These are phyloP conservation scores for Talaromyces sp. DNA, from an alignment of 2,329 filamentous ascomycete species.

Conservation along the genomic window DNA sequence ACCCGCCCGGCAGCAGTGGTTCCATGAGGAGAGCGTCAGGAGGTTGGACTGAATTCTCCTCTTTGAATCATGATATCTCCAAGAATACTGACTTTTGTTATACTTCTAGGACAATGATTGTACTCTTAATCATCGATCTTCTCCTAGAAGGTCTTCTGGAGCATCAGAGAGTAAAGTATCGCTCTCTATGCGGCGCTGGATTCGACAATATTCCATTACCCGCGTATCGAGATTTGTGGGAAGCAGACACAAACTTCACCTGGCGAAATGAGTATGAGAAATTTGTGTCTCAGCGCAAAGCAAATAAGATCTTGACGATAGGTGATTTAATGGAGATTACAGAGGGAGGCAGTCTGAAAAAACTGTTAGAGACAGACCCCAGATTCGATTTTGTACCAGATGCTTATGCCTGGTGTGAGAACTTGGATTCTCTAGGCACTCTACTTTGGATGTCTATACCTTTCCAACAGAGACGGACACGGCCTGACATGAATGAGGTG, in stretches of 20 bases:
- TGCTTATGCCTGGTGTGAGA: conserved; percentile 16
- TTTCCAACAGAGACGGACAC: conserved; percentile 13
- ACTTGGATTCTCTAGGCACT: conserved; percentile 15
- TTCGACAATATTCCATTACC: conserved; percentile 13
- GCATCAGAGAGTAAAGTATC: not conserved
- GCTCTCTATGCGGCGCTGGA: not conserved
- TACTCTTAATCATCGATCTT: conserved; percentile 14
- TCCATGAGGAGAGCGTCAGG: conserved; percentile 15
- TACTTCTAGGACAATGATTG: conserved; percentile 9
- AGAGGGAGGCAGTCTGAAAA: not conserved
- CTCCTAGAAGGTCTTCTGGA: conserved; percentile 16
- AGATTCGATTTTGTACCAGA: conserved; percentile 11
- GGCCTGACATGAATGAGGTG: conserved; percentile 7
- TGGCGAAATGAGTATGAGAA: conserved; percentile 17
- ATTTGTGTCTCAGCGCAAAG: conserved; percentile 1
- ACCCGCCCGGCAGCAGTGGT: conserved; percentile 10
- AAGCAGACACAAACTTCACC: conserved; percentile 12
- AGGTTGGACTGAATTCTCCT: conserved; percentile 2
- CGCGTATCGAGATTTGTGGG: conserved; percentile 16
- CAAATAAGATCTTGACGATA: conserved; percentile 7
- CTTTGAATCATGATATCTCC: not conserved
- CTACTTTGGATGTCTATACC: conserved; percentile 16
- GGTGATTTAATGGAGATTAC: conserved; percentile 13
- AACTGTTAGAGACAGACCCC: conserved; percentile 9
- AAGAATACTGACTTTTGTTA: not conserved